These are phyloP conservation scores for Penicillium sp. DNA, from an alignment of 2,329 filamentous ascomycete genomes.

Conservation along the genomic window DNA sequence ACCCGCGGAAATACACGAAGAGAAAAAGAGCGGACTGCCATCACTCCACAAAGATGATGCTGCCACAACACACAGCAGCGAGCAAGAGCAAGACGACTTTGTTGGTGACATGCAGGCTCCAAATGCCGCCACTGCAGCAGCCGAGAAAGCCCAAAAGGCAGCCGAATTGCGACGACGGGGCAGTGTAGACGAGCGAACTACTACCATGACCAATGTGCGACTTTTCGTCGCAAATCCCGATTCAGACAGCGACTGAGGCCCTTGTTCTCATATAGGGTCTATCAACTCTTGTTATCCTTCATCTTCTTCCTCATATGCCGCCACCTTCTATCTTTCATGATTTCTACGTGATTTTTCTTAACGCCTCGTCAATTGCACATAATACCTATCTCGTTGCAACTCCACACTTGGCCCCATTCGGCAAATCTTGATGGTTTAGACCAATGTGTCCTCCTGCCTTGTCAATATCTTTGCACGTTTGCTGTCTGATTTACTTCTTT, in stretches of 20 bases:
- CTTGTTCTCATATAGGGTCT: neutral
- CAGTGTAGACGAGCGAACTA: constrained; percentile 49
- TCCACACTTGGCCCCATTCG: constrained; percentile 4
- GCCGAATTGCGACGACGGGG: constrained; percentile 47
- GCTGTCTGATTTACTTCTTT: neutral
- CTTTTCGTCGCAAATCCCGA: constrained; percentile 51
- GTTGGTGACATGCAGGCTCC: constrained; percentile 51
- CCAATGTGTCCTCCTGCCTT: constrained; percentile 1
- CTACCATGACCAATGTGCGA: constrained; percentile 46
- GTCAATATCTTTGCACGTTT: constrained; percentile 14
- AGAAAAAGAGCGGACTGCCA: constrained; percentile 27
- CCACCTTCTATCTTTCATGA: constrained; percentile 15
- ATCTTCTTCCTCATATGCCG: constrained; percentile 4
- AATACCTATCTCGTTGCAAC: constrained; percentile 19
- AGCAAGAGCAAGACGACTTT: constrained; percentile 51
- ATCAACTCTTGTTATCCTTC: constrained; percentile 3
- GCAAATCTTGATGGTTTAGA: constrained; percentile 17
- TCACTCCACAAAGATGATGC: constrained; percentile 28
- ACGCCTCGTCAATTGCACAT: constrained; percentile 20
- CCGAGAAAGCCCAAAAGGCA: constrained; percentile 40
- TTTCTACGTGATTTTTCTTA: constrained; percentile 11
- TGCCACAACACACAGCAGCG: constrained; percentile 32
- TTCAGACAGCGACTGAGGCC: constrained; percentile 37
- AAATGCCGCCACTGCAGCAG: constrained; percentile 37
- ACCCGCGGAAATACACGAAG: constrained; percentile 27